Evolutionary conservation across 1,284 basidiomycete genomes (phyloP).

Genomic region (Tilletia indica): DNA sequence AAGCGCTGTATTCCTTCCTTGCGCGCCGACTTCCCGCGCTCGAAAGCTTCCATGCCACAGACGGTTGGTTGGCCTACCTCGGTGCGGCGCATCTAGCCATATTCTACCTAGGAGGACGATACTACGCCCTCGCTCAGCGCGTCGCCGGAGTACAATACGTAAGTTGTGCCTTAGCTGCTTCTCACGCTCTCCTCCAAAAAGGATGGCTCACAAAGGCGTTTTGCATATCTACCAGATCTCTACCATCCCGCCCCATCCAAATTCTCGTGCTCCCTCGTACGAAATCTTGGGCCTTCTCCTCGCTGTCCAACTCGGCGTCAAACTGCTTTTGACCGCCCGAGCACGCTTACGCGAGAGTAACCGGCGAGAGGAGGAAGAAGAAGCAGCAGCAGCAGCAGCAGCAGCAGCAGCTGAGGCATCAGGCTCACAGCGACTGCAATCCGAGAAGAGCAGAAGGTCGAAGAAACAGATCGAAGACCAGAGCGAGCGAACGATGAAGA

Average conservation of each 20-base stretch:
- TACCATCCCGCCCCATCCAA: slow-evolving; percentile 32
- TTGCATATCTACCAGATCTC: slow-evolving; percentile 24
- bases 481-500: slow-evolving; percentile 25
- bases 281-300: slow-evolving; percentile 56
- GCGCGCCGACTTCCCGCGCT: slow-evolving; percentile 44
- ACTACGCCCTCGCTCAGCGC: slow-evolving; percentile 56
- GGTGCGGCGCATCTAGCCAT: slow-evolving; percentile 56
- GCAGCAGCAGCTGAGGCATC: slow-evolving; percentile 37
- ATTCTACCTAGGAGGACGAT: slow-evolving; percentile 57
- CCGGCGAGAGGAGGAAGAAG: slow-evolving; percentile 24
- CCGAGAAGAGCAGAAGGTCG: too few species aligned
- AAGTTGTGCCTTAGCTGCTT: not conserved
- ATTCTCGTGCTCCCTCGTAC: slow-evolving; percentile 52
- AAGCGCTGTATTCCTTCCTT: slow-evolving; percentile 6
- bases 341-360: slow-evolving; percentile 17
- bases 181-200: not conserved
- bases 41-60: slow-evolving; percentile 48
- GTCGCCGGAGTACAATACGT: slow-evolving; percentile 53
- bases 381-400: not conserved
- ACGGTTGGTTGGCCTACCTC: slow-evolving; percentile 48
- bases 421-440: slow-evolving; percentile 2
- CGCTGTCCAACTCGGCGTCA: slow-evolving; percentile 52
- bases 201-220: not conserved
- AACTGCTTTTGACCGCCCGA: slow-evolving; percentile 34
- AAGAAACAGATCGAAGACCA: slow-evolving; percentile 25